These are phyloP conservation scores for Gentiana straminea DNA, from an alignment of 257 asterid genomes.

Conservation along the genomic window DNA sequence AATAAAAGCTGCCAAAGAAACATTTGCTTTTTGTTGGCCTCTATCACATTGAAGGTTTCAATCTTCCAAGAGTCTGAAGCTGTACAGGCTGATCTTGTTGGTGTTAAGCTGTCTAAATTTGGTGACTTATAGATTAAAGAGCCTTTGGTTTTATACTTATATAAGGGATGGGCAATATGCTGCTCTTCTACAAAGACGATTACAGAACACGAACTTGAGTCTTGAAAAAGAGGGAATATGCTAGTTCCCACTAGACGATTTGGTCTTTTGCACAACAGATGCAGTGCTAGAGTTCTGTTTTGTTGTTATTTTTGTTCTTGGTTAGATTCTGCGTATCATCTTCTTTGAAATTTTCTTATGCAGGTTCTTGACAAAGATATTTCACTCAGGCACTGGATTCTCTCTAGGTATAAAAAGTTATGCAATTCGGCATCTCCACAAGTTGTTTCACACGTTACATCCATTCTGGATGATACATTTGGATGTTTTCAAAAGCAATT, in stretches of 20 bases:
- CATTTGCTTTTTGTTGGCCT: too few species aligned
- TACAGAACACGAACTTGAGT: too few species aligned
- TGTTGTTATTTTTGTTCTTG: too few species aligned
- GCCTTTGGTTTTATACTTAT: neutral
- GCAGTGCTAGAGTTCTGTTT: too few species aligned
- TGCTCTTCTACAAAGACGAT: too few species aligned
- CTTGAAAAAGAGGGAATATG: too few species aligned
- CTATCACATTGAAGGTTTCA: neutral
- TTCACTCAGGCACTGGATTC: slow-evolving; percentile 44
- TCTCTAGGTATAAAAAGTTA: slow-evolving; percentile 56
- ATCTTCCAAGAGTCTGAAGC: neutral
- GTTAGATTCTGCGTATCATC: slow-evolving; percentile 15
- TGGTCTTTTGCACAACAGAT: too few species aligned
- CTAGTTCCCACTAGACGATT: too few species aligned
- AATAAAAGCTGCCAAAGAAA: too few species aligned
- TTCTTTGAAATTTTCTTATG: slow-evolving; percentile 19
- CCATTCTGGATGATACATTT: slow-evolving; percentile 50
- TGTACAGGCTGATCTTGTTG: neutral
- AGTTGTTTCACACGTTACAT: slow-evolving; percentile 49
- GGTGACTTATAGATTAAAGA: neutral
- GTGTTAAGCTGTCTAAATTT: neutral
- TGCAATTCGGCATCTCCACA: slow-evolving; percentile 55
- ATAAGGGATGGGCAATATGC: too few species aligned
- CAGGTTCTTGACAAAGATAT: slow-evolving; percentile 66
- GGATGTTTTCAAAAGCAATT: slow-evolving; percentile 40